Percentiles rank a stretch among this genome's conserved stretches.
Conservation (phyloP, 2,329 filamentous ascomycete genomes). For the Moelleriella libera region DNA sequence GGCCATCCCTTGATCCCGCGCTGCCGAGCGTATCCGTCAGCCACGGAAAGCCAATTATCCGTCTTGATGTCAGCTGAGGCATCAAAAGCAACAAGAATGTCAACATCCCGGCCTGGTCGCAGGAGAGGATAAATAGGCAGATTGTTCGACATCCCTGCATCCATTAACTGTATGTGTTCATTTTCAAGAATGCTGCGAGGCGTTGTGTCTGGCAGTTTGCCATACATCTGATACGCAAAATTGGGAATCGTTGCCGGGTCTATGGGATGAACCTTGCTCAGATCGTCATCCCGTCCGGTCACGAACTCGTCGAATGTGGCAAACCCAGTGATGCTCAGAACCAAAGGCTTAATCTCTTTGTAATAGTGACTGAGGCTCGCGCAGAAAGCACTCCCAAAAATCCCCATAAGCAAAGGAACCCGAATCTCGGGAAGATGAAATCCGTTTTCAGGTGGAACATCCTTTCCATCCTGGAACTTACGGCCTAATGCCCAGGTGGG, state of each 20-base stretch:
- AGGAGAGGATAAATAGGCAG: constrained; percentile 90
- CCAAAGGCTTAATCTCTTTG: constrained; percentile 73
- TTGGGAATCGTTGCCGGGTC: constrained; percentile 87
- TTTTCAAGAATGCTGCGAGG: constrained; percentile 60
- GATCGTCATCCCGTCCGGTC: constrained; percentile 65
- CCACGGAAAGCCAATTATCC: constrained; percentile 92
- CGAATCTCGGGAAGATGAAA: constrained; percentile 70
- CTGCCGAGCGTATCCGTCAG: constrained; percentile 83
- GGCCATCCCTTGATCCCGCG: constrained; percentile 91
- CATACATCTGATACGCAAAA: constrained; percentile 70
- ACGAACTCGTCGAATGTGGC: constrained; percentile 68
- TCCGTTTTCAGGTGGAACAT: constrained; percentile 40
- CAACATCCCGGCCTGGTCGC: constrained; percentile 74
- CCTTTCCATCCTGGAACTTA: constrained; percentile 56
- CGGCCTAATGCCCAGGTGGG: constrained; percentile 89
- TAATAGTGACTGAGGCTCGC: constrained; percentile 95
- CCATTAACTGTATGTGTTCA: constrained; percentile 74
- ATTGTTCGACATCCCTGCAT: constrained; percentile 98
- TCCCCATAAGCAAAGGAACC: constrained; percentile 72
- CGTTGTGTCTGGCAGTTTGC: constrained; percentile 58
- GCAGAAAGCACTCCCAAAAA: constrained; percentile 96
- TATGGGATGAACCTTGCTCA: constrained; percentile 88
- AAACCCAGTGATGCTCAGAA: constrained; percentile 64
- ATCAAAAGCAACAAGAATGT: constrained; percentile 86
- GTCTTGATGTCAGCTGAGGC: constrained; percentile 85